Percentiles rank a stretch among this genome's conserved stretches.
phyloP scores from a whole-genome alignment of 2,329 filamentous ascomycete genomes.

The Talaromyces sp. region DNA sequence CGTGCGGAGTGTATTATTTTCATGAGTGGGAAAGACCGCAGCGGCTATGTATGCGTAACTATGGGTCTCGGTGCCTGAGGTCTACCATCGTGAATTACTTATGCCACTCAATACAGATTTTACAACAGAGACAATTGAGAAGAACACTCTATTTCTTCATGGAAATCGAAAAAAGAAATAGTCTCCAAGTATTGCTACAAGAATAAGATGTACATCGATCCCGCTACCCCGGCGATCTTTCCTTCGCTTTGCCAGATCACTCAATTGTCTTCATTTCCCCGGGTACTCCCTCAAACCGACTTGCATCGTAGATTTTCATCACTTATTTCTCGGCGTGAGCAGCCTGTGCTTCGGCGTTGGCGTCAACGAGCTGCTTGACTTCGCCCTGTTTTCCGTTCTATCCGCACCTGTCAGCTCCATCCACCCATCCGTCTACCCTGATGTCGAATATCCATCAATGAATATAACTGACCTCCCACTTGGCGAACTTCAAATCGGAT shows the following conservation, averaged over 20 bases:
- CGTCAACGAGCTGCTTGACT: slow-evolving; percentile 64
- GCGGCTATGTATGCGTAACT: not conserved
- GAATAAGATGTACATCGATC: slow-evolving; percentile 30
- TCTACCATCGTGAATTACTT: not conserved
- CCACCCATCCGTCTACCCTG: not conserved
- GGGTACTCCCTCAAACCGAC: not conserved
- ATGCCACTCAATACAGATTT: not conserved
- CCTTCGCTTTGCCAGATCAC: not conserved
- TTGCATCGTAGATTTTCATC: slow-evolving; percentile 10
- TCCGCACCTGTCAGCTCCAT: slow-evolving; percentile 23
- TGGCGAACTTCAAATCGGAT: slow-evolving; percentile 84
- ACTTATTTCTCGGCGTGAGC: slow-evolving; percentile 46
- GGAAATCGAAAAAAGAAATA: slow-evolving; percentile 7
- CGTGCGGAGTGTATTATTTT: slow-evolving; percentile 5
- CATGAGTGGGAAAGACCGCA: not conserved
- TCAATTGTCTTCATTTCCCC: slow-evolving; percentile 4
- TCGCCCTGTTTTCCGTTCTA: slow-evolving; percentile 98
- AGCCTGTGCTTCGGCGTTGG: slow-evolving; percentile 52
- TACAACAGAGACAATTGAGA: not conserved
- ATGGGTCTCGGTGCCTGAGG: slow-evolving; percentile 1
- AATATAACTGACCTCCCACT: slow-evolving; percentile 80
- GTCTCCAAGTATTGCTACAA: slow-evolving; percentile 37
- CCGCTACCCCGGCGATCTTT: not conserved
- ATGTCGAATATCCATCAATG: not conserved
- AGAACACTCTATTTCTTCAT: slow-evolving; percentile 19